Evolutionary conservation across 768 basidiomycete species (phyloP).

Genomic region (Mycena sanguinolenta): DNA sequence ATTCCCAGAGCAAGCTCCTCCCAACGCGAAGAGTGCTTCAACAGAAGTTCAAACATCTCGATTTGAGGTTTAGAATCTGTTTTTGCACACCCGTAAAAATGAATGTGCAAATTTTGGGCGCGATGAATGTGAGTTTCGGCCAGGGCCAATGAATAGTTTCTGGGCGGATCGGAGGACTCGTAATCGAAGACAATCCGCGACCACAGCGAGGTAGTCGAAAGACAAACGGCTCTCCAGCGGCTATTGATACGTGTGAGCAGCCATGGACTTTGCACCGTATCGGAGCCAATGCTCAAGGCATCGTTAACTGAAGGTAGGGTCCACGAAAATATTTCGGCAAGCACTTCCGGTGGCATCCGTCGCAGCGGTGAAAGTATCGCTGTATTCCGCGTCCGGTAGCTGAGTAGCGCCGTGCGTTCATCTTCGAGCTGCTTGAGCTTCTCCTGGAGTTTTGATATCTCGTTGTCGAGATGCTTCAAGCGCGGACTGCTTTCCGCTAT

Average conservation of each 20-base stretch:
- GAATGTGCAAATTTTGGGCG: slow-evolving; percentile 5
- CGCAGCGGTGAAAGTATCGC: no score
- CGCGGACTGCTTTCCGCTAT: neutral
- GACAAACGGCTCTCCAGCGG: slow-evolving; percentile 11
- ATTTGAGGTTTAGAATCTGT: neutral
- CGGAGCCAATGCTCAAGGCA: neutral
- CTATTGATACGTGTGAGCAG: neutral
- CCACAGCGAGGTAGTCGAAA: slow-evolving; percentile 16
- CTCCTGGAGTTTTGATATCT: no score
- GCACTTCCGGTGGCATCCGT: no score
- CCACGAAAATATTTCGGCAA: slow-evolving; percentile 13
- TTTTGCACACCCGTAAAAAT: neutral
- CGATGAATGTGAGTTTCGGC: neutral
- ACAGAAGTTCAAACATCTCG: neutral
- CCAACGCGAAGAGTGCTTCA: slow-evolving; percentile 1
- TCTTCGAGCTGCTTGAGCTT: slow-evolving; percentile 1
- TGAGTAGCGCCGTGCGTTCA: neutral
- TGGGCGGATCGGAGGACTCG: no score
- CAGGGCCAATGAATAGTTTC: neutral
- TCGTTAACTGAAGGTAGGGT: neutral
- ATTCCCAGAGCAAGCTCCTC: neutral
- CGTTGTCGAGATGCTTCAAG: no score
- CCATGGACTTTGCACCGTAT: slow-evolving; percentile 13
- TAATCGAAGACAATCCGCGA: slow-evolving; percentile 2
- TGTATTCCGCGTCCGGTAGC: neutral